A percentile compares a stretch with the other conserved stretches of the same genome.
Evolutionary conservation across 305 asterid genomes (phyloP).

Genomic region (Fraxinus velutina): DNA sequence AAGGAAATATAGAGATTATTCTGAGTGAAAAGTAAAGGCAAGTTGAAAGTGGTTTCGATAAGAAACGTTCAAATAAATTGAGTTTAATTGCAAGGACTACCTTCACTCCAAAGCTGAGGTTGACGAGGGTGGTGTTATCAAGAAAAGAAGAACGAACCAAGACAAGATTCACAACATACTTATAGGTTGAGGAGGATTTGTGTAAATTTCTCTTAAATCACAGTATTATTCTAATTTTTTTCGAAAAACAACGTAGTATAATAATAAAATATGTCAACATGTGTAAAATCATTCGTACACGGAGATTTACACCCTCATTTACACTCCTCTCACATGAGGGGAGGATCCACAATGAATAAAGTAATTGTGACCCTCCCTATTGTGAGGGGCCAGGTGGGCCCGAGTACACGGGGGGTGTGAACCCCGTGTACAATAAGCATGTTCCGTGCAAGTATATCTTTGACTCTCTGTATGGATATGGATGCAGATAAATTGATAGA

Average conservation of each 20-base stretch:
- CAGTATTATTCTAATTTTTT: not conserved
- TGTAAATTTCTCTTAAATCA: not conserved
- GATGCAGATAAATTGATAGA: too few species aligned
- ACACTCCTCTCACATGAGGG: too few species aligned
- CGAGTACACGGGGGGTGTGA: too few species aligned
- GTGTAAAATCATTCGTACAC: too few species aligned
- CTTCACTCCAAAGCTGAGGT: not conserved
- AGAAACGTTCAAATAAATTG: not conserved
- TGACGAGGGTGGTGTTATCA: not conserved
- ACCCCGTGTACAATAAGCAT: too few species aligned
- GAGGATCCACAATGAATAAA: too few species aligned
- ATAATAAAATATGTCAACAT: too few species aligned
- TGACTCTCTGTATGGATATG: too few species aligned
- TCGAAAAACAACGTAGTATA: not conserved
- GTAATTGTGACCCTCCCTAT: too few species aligned
- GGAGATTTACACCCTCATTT: too few species aligned
- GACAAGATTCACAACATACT: not conserved
- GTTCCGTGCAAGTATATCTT: not conserved
- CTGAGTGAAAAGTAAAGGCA: not conserved
- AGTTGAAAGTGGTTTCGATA: not conserved
- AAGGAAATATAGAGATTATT: too few species aligned
- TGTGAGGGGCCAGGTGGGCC: too few species aligned
- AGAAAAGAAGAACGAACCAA: not conserved
- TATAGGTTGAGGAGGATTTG: not conserved
- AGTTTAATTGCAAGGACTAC: not conserved